A percentile compares a stretch with the other conserved stretches of the same genome.
phyloP scores from a whole-genome alignment of 495 filamentous ascomycete genomes.

The Aspergillus bertholletiae region DNA sequence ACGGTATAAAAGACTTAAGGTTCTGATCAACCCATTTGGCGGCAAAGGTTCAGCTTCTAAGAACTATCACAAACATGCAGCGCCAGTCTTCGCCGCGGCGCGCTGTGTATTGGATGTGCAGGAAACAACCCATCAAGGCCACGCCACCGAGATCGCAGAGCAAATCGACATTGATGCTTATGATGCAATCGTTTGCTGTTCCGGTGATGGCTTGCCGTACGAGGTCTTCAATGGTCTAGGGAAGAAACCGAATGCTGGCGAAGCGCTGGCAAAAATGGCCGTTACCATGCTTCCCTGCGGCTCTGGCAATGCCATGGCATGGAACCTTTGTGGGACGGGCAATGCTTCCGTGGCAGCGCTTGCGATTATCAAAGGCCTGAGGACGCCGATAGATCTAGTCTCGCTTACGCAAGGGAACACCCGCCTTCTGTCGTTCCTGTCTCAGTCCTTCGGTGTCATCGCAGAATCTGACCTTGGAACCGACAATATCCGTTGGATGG shows the following conservation, averaged over 20 bases:
- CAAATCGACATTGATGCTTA: conserved; percentile 74
- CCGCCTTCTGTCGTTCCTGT: conserved; percentile 81
- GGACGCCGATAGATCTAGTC: conserved; percentile 77
- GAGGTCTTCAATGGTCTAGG: conserved; percentile 94
- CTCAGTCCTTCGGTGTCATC: conserved; percentile 85
- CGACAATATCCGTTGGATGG: conserved; percentile 91
- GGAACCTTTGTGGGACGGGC: conserved; percentile 81
- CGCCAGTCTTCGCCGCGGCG: conserved; percentile 81
- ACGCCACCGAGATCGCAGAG: conserved; percentile 76
- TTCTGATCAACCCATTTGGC: conserved; percentile 87
- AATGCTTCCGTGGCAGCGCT: conserved; percentile 74
- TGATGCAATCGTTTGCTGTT: conserved; percentile 84
- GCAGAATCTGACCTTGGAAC: conserved; percentile 87
- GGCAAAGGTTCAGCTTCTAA: conserved; percentile 75
- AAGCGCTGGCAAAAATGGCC: conserved; percentile 74
- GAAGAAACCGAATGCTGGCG: conserved; percentile 67
- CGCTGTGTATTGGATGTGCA: conserved; percentile 73
- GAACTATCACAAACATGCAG: conserved; percentile 71
- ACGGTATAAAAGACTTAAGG: conserved; percentile 71
- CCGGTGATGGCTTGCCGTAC: conserved; percentile 86
- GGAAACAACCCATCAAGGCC: conserved; percentile 65
- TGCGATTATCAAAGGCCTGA: conserved; percentile 77
- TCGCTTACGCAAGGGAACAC: conserved; percentile 77
- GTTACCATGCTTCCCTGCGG: conserved; percentile 90
- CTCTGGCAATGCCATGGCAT: conserved; percentile 89